Percentiles rank a stretch among this genome's conserved stretches.
Evolutionary conservation across 2,329 filamentous ascomycete genomes (phyloP).

Genomic region (Uncinocarpus reesii): DNA sequence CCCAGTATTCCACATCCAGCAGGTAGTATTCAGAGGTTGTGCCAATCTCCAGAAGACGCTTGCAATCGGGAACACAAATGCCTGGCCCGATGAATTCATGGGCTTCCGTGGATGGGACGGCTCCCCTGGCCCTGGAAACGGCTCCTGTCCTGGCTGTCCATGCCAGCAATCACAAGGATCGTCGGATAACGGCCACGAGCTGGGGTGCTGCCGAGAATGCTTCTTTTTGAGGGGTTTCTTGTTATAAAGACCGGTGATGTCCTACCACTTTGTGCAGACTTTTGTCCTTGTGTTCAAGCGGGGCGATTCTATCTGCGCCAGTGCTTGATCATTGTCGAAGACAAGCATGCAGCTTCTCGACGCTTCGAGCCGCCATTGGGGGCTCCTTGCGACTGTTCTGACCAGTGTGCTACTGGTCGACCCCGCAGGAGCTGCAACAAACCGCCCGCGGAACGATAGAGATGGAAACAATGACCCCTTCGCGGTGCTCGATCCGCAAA

Average conservation of each 20-base stretch:
- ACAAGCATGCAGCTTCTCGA: conserved; percentile 13
- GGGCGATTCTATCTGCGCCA: conserved; percentile 1
- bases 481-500: conserved; percentile 17
- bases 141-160: conserved; percentile 8
- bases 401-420: conserved; percentile 13
- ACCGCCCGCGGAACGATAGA: background rate
- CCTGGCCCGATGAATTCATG: too few species aligned
- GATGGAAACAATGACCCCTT: conserved; percentile 14
- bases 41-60: background rate
- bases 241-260: conserved; percentile 1
- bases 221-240: conserved; percentile 4
- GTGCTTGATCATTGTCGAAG: conserved; percentile 2
- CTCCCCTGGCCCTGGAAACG: conserved; percentile 9
- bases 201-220: background rate
- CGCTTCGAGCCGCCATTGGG: background rate
- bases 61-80: conserved; percentile 1
- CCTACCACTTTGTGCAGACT: background rate
- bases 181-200: background rate
- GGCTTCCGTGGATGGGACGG: background rate
- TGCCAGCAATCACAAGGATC: conserved; percentile 4
- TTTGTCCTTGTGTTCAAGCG: conserved; percentile 4
- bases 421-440: conserved; percentile 5
- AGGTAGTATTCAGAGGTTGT: conserved; percentile 7
- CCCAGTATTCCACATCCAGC: background rate
- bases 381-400: conserved; percentile 8